Conservation (phyloP, 2,329 filamentous ascomycete genomes). For the Chaetomium sp. region DNA sequence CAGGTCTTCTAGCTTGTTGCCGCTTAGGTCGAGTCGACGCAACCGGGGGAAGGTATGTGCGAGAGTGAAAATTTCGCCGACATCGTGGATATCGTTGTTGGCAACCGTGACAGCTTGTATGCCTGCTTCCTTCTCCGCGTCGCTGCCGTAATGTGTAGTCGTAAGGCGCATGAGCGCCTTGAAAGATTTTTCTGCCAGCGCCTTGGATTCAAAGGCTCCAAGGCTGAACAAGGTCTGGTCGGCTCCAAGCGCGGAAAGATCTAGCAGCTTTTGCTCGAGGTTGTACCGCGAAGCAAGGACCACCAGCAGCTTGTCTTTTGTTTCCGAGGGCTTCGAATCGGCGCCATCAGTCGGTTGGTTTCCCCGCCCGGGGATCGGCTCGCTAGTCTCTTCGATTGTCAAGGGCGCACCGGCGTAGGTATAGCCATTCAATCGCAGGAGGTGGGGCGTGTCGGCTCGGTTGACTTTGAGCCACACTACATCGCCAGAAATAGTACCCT, state of each 20-base stretch:
- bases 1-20: slow-evolving; percentile 68
- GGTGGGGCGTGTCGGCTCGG: slow-evolving; percentile 55
- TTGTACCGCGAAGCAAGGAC: slow-evolving; percentile 74
- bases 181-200: slow-evolving; percentile 79
- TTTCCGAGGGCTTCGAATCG: slow-evolving; percentile 40
- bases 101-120: slow-evolving; percentile 78
- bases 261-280: slow-evolving; percentile 63
- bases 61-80: slow-evolving; percentile 66
- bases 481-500: slow-evolving; percentile 51
- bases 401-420: slow-evolving; percentile 60
- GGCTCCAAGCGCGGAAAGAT: slow-evolving; percentile 69
- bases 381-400: slow-evolving; percentile 43
- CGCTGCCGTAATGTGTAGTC: slow-evolving; percentile 66
- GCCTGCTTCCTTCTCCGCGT: slow-evolving; percentile 66
- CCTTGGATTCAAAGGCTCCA: slow-evolving; percentile 66
- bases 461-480: slow-evolving; percentile 61
- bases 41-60: slow-evolving; percentile 77
- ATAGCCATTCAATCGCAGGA: slow-evolving; percentile 63
- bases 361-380: slow-evolving; percentile 36
- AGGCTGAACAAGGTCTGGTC: slow-evolving; percentile 67
- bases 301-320: slow-evolving; percentile 60
- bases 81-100: slow-evolving; percentile 69
- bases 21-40: slow-evolving; percentile 81
- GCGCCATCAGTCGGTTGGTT: slow-evolving; percentile 22
- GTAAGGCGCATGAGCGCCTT: slow-evolving; percentile 85